Evolutionary conservation across 2,329 filamentous ascomycete species (phyloP).

Genomic region (Fusarium agapanthi): DNA sequence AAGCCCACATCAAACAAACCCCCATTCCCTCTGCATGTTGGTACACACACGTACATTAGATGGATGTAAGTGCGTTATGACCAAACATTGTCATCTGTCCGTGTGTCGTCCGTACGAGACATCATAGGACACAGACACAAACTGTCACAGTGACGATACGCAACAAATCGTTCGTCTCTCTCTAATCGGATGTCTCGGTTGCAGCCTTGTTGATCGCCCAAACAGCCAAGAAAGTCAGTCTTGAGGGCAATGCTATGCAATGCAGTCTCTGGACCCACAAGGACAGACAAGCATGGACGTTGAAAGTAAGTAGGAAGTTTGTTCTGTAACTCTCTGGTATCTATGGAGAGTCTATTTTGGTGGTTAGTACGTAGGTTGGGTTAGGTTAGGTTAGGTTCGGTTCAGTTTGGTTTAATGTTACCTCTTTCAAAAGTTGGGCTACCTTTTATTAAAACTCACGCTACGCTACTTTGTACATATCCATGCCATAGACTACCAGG

Average conservation of each 20-base stretch:
- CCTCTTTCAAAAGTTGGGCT: slow-evolving; percentile 7
- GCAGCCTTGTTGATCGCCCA: slow-evolving; percentile 20
- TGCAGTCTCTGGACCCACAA: slow-evolving; percentile 20
- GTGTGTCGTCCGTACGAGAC: not conserved
- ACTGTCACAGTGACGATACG: slow-evolving; percentile 3
- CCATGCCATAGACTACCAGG: slow-evolving; percentile 28
- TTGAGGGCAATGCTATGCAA: not conserved
- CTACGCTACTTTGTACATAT: slow-evolving; percentile 21
- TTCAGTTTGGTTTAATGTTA: slow-evolving; percentile 15
- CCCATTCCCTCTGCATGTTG: not conserved
- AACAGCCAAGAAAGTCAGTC: slow-evolving; percentile 15
- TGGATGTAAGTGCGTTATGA: not conserved
- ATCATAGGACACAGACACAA: slow-evolving; percentile 21
- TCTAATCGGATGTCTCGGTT: slow-evolving; percentile 30
- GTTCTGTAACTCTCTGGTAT: slow-evolving; percentile 1
- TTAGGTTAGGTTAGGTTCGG: not conserved
- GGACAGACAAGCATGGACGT: slow-evolving; percentile 3
- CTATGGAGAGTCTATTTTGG: not conserved
- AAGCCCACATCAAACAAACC: not conserved
- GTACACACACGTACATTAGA: not conserved
- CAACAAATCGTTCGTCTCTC: not conserved
- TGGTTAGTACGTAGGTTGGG: not conserved
- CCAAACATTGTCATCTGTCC: not conserved
- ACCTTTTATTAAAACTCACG: not conserved
- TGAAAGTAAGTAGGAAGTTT: slow-evolving; percentile 12